A percentile compares a stretch with the other conserved stretches of the same genome.
These are phyloP conservation scores for Cyberlindnera maritima DNA, from an alignment of 805 yeast genomes.

Conservation along the genomic window DNA sequence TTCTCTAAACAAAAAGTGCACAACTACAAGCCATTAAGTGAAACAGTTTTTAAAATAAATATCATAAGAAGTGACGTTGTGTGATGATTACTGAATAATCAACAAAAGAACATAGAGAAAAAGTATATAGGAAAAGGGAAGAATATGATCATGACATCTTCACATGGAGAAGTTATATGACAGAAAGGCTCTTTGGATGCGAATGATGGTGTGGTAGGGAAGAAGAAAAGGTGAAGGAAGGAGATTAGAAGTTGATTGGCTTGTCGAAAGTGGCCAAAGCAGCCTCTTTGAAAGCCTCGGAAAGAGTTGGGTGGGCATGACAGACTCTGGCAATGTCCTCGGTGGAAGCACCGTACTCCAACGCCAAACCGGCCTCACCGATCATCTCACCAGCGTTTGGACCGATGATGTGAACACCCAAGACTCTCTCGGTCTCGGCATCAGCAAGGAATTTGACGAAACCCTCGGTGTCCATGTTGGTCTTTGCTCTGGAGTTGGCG, in stretches of 20 bases:
- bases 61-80: too few species aligned
- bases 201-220: too few species aligned
- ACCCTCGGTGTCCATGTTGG: conserved; percentile 95
- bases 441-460: conserved; percentile 95
- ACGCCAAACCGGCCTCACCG: conserved; percentile 96
- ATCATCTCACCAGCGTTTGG: conserved; percentile 99
- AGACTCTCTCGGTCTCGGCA: conserved; percentile 93
- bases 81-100: too few species aligned
- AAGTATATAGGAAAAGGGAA: too few species aligned
- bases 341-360: conserved; percentile 98
- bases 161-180: too few species aligned
- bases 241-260: conserved; percentile 82
- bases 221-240: too few species aligned
- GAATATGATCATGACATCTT: too few species aligned
- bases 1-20: too few species aligned
- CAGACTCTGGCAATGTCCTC: conserved; percentile 97
- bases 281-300: conserved; percentile 98
- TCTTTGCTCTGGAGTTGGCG: conserved; percentile 99
- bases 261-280: conserved; percentile 89
- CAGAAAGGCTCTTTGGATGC: too few species aligned
- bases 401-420: conserved; percentile 97
- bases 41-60: too few species aligned
- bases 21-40: too few species aligned
- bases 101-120: too few species aligned
- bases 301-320: conserved; percentile 97